Conservation (phyloP, 129 eudicot genomes). For the Centaurea solstitialis region DNA sequence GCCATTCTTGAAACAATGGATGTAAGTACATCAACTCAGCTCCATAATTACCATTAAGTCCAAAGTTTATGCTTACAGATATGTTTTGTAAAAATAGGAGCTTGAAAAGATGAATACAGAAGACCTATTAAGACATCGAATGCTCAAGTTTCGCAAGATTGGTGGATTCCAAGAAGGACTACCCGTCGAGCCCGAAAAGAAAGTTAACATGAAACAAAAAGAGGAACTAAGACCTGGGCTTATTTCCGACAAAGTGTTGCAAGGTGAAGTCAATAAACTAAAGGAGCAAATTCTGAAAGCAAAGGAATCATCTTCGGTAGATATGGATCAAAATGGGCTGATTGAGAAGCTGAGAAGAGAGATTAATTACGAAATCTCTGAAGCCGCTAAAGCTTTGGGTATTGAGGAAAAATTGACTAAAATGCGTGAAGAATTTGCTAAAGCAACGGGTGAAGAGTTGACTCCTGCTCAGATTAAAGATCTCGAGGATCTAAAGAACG, state of each 20-base stretch:
- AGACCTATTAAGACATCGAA: conserved; percentile 61
- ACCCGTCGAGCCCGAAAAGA: conserved; percentile 64
- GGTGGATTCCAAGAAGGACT: conserved; percentile 73
- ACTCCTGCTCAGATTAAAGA: conserved; percentile 44
- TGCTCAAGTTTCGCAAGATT: conserved; percentile 65
- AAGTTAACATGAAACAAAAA: conserved; percentile 62
- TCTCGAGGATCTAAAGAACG: conserved; percentile 49
- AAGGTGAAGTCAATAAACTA: conserved; percentile 60
- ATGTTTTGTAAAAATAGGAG: conserved; percentile 49
- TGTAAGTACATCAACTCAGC: conserved; percentile 49
- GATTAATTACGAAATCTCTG: conserved; percentile 55
- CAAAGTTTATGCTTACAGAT: conserved; percentile 2
- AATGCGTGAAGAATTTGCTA: conserved; percentile 54
- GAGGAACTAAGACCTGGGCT: conserved; percentile 52
- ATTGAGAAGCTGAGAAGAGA: conserved; percentile 52
- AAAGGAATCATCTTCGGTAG: conserved; percentile 37
- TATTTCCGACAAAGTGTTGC: conserved; percentile 54
- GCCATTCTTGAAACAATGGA: conserved; percentile 78
- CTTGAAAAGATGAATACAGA: conserved; percentile 59
- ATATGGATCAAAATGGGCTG: conserved; percentile 50
- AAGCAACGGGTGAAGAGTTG: conserved; percentile 46
- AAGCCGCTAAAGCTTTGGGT: conserved; percentile 73
- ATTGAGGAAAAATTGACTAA: conserved; percentile 43
- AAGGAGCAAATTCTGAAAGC: conserved; percentile 57
- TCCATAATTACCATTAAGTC: not conserved